Percentiles rank a stretch among this genome's conserved stretches.
phyloP scores from a whole-genome alignment of 2,329 filamentous ascomycete genomes.

The Fusarium sp. region DNA sequence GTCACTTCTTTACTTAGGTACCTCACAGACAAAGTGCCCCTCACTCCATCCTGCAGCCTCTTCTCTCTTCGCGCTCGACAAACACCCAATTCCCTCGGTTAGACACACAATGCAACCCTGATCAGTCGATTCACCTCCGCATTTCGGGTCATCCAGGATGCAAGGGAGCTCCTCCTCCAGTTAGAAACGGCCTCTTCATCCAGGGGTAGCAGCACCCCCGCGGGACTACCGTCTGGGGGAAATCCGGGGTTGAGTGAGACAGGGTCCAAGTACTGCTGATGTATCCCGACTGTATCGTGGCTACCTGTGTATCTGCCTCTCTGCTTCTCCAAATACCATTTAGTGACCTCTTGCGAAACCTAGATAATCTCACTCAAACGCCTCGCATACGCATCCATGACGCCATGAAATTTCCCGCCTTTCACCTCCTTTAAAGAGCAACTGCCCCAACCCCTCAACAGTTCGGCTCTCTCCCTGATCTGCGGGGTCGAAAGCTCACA shows the following conservation, averaged over 20 bases:
- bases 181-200: constrained; percentile 2
- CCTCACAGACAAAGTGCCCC: background rate
- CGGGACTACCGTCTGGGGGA: constrained; percentile 28
- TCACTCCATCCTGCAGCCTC: background rate
- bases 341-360: constrained; percentile 11
- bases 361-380: background rate
- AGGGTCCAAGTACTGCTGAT: constrained; percentile 19
- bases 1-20: background rate
- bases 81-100: background rate
- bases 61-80: background rate
- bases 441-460: constrained; percentile 20
- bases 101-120: constrained; percentile 23
- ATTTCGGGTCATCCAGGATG: constrained; percentile 23
- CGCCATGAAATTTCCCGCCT: constrained; percentile 34
- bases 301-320: background rate
- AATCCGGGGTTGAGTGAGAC: constrained; percentile 25
- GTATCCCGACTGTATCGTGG: constrained; percentile 24
- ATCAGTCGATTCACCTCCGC: constrained; percentile 35
- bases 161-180: constrained; percentile 15
- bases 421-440: constrained; percentile 18
- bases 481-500: constrained; percentile 5
- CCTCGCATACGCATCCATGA: constrained; percentile 31
- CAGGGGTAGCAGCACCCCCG: constrained; percentile 20
- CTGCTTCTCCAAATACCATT: constrained; percentile 28
- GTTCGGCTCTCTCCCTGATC: constrained; percentile 4